Evolutionary conservation across 1,139 yeast species (phyloP), one percentile per base, ranked within the genome.

Genomic region (Candida tetrigidarum): DNA sequence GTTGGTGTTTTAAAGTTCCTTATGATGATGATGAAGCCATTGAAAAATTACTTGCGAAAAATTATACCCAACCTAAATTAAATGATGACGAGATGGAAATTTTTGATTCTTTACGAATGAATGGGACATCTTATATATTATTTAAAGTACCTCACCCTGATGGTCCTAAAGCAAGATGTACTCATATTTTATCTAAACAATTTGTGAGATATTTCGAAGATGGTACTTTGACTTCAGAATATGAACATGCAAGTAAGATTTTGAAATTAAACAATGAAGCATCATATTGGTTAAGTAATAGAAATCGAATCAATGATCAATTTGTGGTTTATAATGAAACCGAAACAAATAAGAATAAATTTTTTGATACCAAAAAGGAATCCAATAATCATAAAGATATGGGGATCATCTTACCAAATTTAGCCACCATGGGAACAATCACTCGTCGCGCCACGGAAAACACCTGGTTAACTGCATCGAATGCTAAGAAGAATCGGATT

Each of bases 381-480:
- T 39, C 49, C 5, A 52, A 53, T 37, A 49, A 52, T 10, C 54
- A 66, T 44, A 46, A 56, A 14, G 58, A 75, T 1, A 60, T 82
- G 55, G 97, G 96, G 0, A 74, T 92, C 44, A 93, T 95, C 23
- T 59, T 95, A 14, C 99, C 99, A 1, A 81, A 82, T 43, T 73
- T 92, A 40, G 77, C 90, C 12, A 80, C 97, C 1, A 95, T 93
- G 97, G 99, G 99, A 0, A 95, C 99, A 0, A 84, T 95, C 9
- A 95, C 99, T 0, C 74, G 99, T 55, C 76, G 99, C 51, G 97
- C 99, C 1, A 97, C 96, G 1, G 99, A 95, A 64, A 91, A 89
- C 52, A 90, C 98, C 0, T 93, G 99, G 99, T 69, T 95, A 30
- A 93, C 99, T 0, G 99, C 99, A 0, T 88, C 97, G 1, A 95